Evolutionary conservation across 345 rosid species (phyloP).

Genomic region (rapeseed (Brassica napus)): DNA sequence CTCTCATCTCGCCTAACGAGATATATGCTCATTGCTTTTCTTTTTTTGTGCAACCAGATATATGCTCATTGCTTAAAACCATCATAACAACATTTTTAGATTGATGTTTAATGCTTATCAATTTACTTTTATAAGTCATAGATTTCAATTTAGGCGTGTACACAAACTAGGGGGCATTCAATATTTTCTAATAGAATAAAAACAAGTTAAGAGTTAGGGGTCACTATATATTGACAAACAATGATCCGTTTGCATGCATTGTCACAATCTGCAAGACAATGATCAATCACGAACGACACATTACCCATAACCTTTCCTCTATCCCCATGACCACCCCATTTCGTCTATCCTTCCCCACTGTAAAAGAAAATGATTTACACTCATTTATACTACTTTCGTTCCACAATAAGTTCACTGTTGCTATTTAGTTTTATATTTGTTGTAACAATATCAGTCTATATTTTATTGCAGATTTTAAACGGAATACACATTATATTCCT

Average conservation of each 20-base stretch:
- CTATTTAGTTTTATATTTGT: no score
- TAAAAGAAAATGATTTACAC: neutral
- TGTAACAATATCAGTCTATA: neutral
- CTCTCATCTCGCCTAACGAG: neutral
- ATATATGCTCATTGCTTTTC: neutral
- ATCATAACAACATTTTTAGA: neutral
- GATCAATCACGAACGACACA: neutral
- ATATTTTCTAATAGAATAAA: neutral
- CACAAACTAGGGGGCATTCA: conserved; percentile 5
- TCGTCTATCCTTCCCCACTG: conserved; percentile 20
- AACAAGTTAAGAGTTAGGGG: neutral
- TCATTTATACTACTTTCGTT: neutral
- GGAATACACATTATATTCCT: neutral
- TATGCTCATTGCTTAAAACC: neutral
- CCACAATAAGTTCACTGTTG: neutral
- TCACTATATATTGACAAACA: neutral
- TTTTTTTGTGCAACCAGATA: neutral
- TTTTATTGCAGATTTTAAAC: neutral
- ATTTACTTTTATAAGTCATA: neutral
- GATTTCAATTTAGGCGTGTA: neutral
- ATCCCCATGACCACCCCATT: conserved; percentile 28
- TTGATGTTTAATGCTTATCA: neutral
- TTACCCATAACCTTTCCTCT: conserved; percentile 29
- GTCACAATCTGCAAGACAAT: conserved; percentile 29
- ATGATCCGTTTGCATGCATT: conserved; percentile 25